Evolutionary conservation across 768 basidiomycete genomes (phyloP), one percentile per base, ranked within the genome.

Genomic region (Mycena maculata): DNA sequence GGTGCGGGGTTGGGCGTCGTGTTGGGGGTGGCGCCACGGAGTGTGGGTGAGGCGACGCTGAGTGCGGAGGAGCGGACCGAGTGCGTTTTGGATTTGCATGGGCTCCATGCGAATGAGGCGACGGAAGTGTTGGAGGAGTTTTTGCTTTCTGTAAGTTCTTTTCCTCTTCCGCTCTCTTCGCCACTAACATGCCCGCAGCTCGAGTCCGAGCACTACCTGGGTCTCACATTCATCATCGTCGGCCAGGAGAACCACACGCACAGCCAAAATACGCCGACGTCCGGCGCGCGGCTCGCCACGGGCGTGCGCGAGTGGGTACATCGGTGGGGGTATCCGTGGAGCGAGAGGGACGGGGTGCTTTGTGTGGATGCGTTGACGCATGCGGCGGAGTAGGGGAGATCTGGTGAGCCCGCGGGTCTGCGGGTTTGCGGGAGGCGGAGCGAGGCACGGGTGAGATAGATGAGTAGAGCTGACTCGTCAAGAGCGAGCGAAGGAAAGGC

Each of bases 191-290:
- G 12, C 39, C 12, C 56, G 42, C 72, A 95, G 93, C 82, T 97
- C 69, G 96, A 98, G 77, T 86, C 85, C 27, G 96, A 98, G 75
- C 89, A 91, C 75, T 97, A 90, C 80, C 89, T 91, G 74, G 97
- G 96, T 9, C 81, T 98, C 61, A 95, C 93, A 7, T 99, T 92
- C 76, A 81, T 94, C 22, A 85, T 99, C 47, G 94, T 99, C 8
- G 97, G 98, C 22, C 95, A 98, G 80, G 94, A 97, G 78, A 97
- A 96, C 78, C 97, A 98, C 77, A 95, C 94, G 0, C 96, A 93
- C 2, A 92, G 90, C n/a, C 94, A 96, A 74, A 95, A 96, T 73
- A 81, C 86, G 4, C 87, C 83, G 15, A 89, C 94, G 4, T 94
- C 94, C 10, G 90, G 93, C 57, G 86, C 88, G 25, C 90, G 96